Evolutionary conservation across 805 yeast species (phyloP).

Genomic region (Kodamaea laetipori): DNA sequence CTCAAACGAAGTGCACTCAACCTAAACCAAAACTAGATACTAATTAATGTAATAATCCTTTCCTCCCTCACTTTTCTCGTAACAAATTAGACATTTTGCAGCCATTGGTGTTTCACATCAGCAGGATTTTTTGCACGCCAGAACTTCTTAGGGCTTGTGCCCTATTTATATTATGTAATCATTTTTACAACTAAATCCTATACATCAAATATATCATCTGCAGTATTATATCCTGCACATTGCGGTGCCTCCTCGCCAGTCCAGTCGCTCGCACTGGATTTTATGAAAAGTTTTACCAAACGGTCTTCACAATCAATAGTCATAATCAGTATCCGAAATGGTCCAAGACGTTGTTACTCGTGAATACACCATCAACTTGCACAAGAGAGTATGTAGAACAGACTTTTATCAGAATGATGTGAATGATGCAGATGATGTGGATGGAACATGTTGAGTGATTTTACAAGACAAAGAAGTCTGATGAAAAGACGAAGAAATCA

Average conservation of each 20-base stretch:
- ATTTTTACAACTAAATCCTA: too few relatives aligned
- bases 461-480: background rate
- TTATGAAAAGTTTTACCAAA: slow-evolving; percentile 16
- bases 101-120: too few relatives aligned
- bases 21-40: too few relatives aligned
- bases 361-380: slow-evolving; percentile 99
- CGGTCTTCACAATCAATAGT: slow-evolving; percentile 12
- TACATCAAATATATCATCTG: background rate
- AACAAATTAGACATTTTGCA: too few relatives aligned
- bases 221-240: slow-evolving; percentile 1
- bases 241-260: background rate
- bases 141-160: slow-evolving; percentile 5
- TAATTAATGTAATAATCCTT: too few relatives aligned
- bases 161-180: slow-evolving; percentile 4
- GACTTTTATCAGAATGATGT: background rate
- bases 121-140: too few relatives aligned
- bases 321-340: slow-evolving; percentile 47
- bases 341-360: slow-evolving; percentile 99
- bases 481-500: background rate
- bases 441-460: background rate
- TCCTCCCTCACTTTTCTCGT: too few relatives aligned
- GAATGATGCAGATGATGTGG: background rate
- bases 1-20: too few relatives aligned
- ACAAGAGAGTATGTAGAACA: slow-evolving; percentile 86
- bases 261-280: background rate